A percentile compares a stretch with the other conserved stretches of the same genome.
These are phyloP conservation scores for Solanum pinnatisectum DNA, from an alignment of 257 asterid genomes.

Conservation along the genomic window DNA sequence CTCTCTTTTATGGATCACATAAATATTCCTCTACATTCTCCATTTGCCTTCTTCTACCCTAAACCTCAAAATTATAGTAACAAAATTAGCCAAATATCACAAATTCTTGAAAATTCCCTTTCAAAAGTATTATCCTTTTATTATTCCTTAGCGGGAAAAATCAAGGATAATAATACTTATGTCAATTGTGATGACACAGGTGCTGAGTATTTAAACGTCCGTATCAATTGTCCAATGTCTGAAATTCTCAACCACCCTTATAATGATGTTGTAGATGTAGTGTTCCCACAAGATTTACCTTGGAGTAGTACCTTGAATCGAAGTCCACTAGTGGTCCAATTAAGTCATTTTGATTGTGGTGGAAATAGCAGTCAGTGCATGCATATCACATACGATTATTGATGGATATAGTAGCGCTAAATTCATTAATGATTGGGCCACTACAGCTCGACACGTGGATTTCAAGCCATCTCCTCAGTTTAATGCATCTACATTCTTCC, in stretches of 20 bases:
- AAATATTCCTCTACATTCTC: neutral
- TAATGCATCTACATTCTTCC: neutral
- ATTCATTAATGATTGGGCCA: neutral
- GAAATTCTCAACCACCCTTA: neutral
- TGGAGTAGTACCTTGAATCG: neutral
- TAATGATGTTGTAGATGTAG: neutral
- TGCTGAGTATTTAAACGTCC: neutral
- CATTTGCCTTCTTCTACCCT: neutral
- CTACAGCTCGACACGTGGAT: neutral
- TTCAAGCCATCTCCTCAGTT: neutral
- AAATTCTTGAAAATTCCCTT: neutral
- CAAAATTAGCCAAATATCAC: neutral
- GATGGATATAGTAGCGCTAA: neutral
- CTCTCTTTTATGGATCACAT: neutral
- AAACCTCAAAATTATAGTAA: neutral
- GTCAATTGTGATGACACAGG: neutral
- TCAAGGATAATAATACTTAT: neutral
- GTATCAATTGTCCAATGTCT: neutral
- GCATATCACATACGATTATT: neutral
- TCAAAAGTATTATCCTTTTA: neutral
- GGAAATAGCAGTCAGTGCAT: neutral
- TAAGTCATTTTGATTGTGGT: neutral
- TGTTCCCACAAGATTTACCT: neutral
- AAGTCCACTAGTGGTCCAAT: neutral
- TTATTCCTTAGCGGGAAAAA: neutral